Percentiles rank a stretch among this genome's conserved stretches.
These are phyloP conservation scores for Pilasporangium apinafurcum DNA, from an alignment of 352 stramenopile genomes.

Conservation along the genomic window DNA sequence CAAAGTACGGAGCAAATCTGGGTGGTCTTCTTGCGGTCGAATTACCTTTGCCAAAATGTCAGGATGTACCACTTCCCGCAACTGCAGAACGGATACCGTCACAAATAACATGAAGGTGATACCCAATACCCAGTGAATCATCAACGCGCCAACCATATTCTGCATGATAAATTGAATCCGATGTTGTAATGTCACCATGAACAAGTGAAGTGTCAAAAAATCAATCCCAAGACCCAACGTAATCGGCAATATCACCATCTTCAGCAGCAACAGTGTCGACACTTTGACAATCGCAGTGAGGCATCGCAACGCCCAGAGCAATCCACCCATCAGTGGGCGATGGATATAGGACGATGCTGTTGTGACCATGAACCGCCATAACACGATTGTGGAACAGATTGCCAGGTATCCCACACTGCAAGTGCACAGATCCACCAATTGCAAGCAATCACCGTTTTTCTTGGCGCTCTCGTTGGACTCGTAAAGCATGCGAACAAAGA, in stretches of 20 bases:
- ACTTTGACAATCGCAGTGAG: slow-evolving; percentile 92
- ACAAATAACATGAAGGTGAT: slow-evolving; percentile 98
- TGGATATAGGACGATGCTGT: slow-evolving; percentile 82
- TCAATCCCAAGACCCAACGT: slow-evolving; percentile 93
- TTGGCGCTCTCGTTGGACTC: slow-evolving; percentile 54
- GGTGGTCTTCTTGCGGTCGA: slow-evolving; percentile 94
- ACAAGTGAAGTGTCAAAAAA: slow-evolving; percentile 87
- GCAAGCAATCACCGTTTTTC: slow-evolving; percentile 67
- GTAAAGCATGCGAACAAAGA: slow-evolving; percentile 46
- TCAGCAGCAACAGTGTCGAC: slow-evolving; percentile 92
- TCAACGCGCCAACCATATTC: slow-evolving; percentile 88
- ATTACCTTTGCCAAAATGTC: slow-evolving; percentile 86
- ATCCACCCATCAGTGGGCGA: slow-evolving; percentile 68
- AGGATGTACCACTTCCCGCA: slow-evolving; percentile 93
- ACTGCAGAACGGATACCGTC: slow-evolving; percentile 93
- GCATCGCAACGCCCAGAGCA: slow-evolving; percentile 75
- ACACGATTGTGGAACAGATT: slow-evolving; percentile 79
- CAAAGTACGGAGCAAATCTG: slow-evolving; percentile 93
- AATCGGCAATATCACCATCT: slow-evolving; percentile 97
- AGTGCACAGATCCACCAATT: slow-evolving; percentile 81
- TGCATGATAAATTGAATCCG: slow-evolving; percentile 79
- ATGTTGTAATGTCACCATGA: slow-evolving; percentile 72
- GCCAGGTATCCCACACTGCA: slow-evolving; percentile 73
- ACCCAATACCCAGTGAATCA: slow-evolving; percentile 96
- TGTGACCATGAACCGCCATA: slow-evolving; percentile 82